Conservation (phyloP, 2,329 filamentous ascomycete genomes). For the Botryosphaeria dothidea region DNA sequence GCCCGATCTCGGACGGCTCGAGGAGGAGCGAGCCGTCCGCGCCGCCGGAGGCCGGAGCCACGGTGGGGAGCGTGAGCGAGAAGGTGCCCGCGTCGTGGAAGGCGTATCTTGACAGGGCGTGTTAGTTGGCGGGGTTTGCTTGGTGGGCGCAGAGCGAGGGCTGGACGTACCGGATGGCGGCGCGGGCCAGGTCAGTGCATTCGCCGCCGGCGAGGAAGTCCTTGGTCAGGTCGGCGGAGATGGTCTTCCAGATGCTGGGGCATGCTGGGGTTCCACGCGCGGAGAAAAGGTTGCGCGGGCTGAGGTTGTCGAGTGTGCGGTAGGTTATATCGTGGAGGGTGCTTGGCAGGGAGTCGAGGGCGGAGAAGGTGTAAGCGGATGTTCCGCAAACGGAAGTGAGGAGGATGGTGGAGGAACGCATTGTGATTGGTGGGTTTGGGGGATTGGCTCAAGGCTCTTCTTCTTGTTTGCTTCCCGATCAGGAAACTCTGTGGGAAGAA, state of each 20-base stretch:
- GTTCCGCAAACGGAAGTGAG: background rate
- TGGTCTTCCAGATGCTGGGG: conserved; percentile 28
- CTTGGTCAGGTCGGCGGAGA: conserved; percentile 27
- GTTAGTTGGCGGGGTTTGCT: no score
- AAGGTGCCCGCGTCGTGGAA: conserved; percentile 33
- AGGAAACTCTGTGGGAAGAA: no score
- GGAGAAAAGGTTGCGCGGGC: background rate
- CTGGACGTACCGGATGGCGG: conserved; percentile 31
- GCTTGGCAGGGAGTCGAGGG: background rate
- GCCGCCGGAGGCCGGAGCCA: conserved; percentile 29
- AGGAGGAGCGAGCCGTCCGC: conserved; percentile 45
- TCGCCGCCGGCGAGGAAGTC: conserved; percentile 23
- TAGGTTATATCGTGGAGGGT: background rate
- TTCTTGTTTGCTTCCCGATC: no score
- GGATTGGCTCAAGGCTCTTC: no score
- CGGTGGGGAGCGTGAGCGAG: background rate
- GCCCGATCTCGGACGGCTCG: conserved; percentile 34
- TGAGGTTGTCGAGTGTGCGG: background rate
- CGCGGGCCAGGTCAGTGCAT: conserved; percentile 31
- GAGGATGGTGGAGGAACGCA: background rate
- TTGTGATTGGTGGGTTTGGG: background rate
- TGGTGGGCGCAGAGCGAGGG: no score
- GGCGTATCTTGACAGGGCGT: conserved; percentile 28
- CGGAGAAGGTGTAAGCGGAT: background rate
- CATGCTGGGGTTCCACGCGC: conserved; percentile 20